A percentile compares a stretch with the other conserved stretches of the same genome.
Evolutionary conservation across 495 filamentous ascomycete genomes (phyloP).

Genomic region (Penicillium cosmopolitanum): DNA sequence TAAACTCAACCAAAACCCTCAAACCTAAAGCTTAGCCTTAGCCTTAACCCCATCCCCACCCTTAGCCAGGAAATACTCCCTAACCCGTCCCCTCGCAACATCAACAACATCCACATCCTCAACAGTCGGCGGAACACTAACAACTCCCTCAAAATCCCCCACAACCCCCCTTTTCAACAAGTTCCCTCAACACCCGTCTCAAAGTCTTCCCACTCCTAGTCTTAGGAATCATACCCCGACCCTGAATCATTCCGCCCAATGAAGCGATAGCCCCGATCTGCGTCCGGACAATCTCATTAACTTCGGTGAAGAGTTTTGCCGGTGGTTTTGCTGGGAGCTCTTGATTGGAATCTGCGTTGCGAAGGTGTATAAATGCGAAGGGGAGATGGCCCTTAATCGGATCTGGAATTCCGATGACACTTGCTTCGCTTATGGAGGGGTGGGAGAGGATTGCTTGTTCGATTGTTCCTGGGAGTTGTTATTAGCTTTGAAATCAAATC

Average conservation of each 20-base stretch:
- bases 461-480: conserved; percentile 61
- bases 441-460: conserved; percentile 89
- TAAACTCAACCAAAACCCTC: too few relatives aligned
- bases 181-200: conserved; percentile 75
- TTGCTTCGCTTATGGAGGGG: conserved; percentile 75
- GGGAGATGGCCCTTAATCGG: conserved; percentile 85
- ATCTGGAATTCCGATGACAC: conserved; percentile 85
- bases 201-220: conserved; percentile 88
- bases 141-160: conserved; percentile 54
- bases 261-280: conserved; percentile 88
- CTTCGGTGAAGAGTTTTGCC: conserved; percentile 57
- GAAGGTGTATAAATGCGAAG: conserved; percentile 79
- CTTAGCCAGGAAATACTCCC: conserved; percentile 53
- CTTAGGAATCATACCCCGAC: conserved; percentile 89
- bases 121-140: conserved; percentile 62
- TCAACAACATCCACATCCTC: conserved; percentile 62
- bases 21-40: conserved; percentile 61
- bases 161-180: conserved; percentile 67
- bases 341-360: conserved; percentile 32
- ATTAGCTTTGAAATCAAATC: too few relatives aligned
- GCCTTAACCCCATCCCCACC: conserved; percentile 41
- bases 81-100: conserved; percentile 56
- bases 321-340: conserved; percentile 44
- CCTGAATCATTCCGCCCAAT: conserved; percentile 81
- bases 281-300: conserved; percentile 69